Evolutionary conservation across 2,329 filamentous ascomycete species (phyloP).

Genomic region (Claviceps monticola): DNA sequence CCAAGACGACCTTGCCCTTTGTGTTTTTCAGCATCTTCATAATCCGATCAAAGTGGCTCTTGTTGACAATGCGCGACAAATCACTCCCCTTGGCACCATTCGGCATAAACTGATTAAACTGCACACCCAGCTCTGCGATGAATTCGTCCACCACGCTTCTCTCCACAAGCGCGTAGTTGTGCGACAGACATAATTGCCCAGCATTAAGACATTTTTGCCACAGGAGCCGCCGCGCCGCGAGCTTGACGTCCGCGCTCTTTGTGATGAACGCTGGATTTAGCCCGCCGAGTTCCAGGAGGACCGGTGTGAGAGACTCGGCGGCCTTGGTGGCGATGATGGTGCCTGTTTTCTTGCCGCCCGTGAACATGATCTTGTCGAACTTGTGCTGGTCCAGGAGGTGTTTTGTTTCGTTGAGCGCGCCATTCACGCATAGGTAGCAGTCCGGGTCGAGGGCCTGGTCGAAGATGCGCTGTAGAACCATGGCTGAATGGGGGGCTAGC

Average conservation of each 20-base stretch:
- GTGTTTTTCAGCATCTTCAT: constrained; percentile 84
- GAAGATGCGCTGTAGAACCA: constrained; percentile 67
- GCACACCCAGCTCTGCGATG: constrained; percentile 57
- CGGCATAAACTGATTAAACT: constrained; percentile 69
- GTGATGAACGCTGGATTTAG: constrained; percentile 86
- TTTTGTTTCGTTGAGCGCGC: constrained; percentile 65
- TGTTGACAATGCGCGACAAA: constrained; percentile 69
- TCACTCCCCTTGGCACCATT: constrained; percentile 70
- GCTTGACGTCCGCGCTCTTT: constrained; percentile 61
- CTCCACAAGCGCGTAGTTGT: constrained; percentile 86
- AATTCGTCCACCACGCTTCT: constrained; percentile 57
- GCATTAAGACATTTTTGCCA: constrained; percentile 83
- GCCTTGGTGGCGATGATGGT: constrained; percentile 84
- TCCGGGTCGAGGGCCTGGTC: constrained; percentile 62
- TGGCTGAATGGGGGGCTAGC: constrained; percentile 59
- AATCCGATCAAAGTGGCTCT: constrained; percentile 63
- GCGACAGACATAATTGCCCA: constrained; percentile 82
- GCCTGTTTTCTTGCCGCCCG: constrained; percentile 64
- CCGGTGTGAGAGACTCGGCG: constrained; percentile 74
- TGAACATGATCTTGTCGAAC: constrained; percentile 98
- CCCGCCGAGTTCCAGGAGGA: constrained; percentile 81
- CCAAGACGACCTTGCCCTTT: constrained; percentile 72
- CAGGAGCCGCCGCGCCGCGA: constrained; percentile 71
- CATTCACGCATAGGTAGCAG: constrained; percentile 68
- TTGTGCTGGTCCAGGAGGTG: constrained; percentile 64